These are phyloP conservation scores for Beauveria australis DNA, from an alignment of 2,329 filamentous ascomycete genomes.

Conservation along the genomic window DNA sequence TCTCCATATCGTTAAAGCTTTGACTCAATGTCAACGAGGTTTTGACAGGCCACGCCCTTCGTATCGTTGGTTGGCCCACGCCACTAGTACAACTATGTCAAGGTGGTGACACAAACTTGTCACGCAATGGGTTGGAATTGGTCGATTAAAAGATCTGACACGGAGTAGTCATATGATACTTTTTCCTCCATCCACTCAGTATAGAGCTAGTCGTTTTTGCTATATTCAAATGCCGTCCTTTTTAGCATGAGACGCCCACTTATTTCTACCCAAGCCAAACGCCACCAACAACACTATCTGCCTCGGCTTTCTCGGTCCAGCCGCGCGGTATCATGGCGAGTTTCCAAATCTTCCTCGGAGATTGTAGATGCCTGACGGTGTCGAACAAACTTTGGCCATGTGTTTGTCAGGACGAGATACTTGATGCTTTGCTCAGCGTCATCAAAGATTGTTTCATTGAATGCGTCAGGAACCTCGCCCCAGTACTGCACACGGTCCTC, in stretches of 20 bases:
- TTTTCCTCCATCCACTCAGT: not conserved
- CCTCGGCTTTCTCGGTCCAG: not conserved
- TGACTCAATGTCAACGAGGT: not conserved
- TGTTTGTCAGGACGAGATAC: constrained; percentile 60
- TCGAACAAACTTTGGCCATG: constrained; percentile 52
- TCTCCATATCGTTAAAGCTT: not conserved
- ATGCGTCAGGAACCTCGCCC: constrained; percentile 38
- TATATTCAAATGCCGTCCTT: not conserved
- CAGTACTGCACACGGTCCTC: constrained; percentile 22
- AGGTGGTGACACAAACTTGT: not conserved
- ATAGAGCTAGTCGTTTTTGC: not conserved
- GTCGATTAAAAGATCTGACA: not conserved
- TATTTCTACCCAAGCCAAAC: too few species aligned
- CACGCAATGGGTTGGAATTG: not conserved
- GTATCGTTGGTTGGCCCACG: not conserved
- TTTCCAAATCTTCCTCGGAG: constrained; percentile 7
- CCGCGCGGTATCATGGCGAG: not conserved
- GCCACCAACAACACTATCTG: not conserved
- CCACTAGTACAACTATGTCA: not conserved
- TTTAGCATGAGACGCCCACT: too few species aligned
- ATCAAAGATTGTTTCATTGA: constrained; percentile 48
- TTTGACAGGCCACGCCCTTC: not conserved
- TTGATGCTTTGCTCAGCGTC: constrained; percentile 52
- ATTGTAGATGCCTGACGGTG: constrained; percentile 23
- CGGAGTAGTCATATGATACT: not conserved